Evolutionary conservation across 768 basidiomycete genomes (phyloP).

Genomic region (Panaeolus papilionaceus): DNA sequence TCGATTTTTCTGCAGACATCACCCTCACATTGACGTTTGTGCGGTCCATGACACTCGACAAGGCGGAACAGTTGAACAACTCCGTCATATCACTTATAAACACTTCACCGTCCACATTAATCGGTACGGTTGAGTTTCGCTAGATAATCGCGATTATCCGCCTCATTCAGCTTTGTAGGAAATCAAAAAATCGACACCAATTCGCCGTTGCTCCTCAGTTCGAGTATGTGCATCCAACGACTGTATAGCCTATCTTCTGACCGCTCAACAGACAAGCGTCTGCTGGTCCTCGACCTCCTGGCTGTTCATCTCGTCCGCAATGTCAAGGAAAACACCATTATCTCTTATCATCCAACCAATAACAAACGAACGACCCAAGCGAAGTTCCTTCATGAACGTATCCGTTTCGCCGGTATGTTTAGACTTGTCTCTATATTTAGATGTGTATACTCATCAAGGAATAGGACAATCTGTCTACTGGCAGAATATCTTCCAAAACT

Average conservation of each 20-base stretch:
- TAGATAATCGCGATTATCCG: background rate
- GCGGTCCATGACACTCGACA: conserved; percentile 41
- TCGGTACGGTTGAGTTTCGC: background rate
- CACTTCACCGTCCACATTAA: background rate
- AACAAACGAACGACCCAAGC: conserved; percentile 45
- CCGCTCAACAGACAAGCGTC: conserved; percentile 30
- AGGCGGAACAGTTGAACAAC: conserved; percentile 19
- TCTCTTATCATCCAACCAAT: conserved; percentile 50
- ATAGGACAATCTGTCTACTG: conserved; percentile 53
- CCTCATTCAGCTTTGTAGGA: conserved; percentile 22
- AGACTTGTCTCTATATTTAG: background rate
- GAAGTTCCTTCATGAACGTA: conserved; percentile 47
- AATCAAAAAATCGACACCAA: conserved; percentile 39
- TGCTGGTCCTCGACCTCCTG: conserved; percentile 51
- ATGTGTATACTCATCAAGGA: background rate
- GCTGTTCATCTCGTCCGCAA: conserved; percentile 54
- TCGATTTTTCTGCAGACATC: conserved; percentile 47
- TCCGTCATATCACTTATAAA: background rate
- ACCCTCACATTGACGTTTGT: conserved; percentile 64
- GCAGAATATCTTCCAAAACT: conserved; percentile 45
- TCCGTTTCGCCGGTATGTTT: conserved; percentile 48
- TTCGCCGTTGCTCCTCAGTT: conserved; percentile 32
- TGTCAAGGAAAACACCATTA: conserved; percentile 48
- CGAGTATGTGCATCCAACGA: conserved; percentile 25
- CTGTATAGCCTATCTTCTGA: background rate